phyloP scores from a whole-genome alignment of 345 rosid genomes.

The Eucalyptus cladocalyx region DNA sequence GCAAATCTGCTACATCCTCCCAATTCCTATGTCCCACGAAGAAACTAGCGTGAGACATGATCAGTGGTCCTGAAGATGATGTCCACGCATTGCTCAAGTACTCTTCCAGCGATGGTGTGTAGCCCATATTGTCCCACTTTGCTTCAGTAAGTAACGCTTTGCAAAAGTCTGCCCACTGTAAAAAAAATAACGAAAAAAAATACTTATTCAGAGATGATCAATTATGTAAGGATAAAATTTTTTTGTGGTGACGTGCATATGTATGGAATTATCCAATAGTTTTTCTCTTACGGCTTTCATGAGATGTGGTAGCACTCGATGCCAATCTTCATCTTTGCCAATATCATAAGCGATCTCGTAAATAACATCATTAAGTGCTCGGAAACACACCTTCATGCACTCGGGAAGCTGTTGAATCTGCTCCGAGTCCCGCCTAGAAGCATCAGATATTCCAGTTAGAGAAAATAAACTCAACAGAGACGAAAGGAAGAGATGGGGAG shows the following conservation, averaged over 20 bases:
- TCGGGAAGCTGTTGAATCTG: slow-evolving; percentile 15
- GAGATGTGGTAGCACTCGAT: slow-evolving; percentile 6
- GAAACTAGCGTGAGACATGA: slow-evolving; percentile 12
- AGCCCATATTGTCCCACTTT: slow-evolving; percentile 22
- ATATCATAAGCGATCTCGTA: slow-evolving; percentile 25
- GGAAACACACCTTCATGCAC: slow-evolving; percentile 34
- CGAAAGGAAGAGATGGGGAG: background rate
- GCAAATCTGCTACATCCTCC: background rate
- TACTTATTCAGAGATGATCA: background rate
- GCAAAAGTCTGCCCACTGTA: slow-evolving; percentile 47
- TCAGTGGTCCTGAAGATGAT: slow-evolving; percentile 21
- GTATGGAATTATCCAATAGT: background rate
- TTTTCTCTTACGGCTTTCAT: slow-evolving; percentile 15
- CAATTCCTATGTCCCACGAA: background rate
- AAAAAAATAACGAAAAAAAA: background rate
- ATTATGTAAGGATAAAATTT: background rate
- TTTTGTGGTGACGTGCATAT: background rate
- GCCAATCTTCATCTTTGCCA: slow-evolving; percentile 9
- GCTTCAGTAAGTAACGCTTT: slow-evolving; percentile 33
- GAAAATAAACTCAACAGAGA: background rate
- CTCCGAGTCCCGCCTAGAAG: slow-evolving; percentile 20
- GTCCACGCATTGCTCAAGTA: slow-evolving; percentile 29
- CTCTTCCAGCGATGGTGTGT: slow-evolving; percentile 26
- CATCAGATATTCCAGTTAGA: background rate
- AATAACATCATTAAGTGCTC: slow-evolving; percentile 9